Evolutionary conservation across 768 basidiomycete genomes (phyloP), one percentile per base, ranked within the genome.

Genomic region (Mycena maculata): DNA sequence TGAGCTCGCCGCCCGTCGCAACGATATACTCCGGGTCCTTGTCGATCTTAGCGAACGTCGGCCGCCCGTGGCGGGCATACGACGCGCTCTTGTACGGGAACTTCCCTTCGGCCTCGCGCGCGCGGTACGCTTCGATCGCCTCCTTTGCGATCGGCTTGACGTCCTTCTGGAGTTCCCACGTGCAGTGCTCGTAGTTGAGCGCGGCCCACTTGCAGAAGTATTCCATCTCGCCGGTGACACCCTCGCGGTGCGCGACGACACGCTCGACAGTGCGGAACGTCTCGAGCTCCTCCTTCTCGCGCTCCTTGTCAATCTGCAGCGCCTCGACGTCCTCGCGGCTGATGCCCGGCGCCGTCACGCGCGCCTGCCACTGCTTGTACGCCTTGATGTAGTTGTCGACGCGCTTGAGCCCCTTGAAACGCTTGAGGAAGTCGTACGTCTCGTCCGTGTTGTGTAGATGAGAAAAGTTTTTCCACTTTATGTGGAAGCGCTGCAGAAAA

Each of bases 361-460:
- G 87, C 27, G 86, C 82, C 69, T 92, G 88, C 82, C 93, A 95
- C 0, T 76, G 72, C 75, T 92, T 93, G 81, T 92, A 93, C 36
- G 88, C 87, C 76, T 96, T 97, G 87, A 99, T 98, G 80, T 99
- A 99, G 80, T 99, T 99, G 81, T 99, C 98, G 68, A 99, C 94
- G 55, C 96, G 93, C 79, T 99, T 99, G 72, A 98, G 85, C 28
- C 98, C 98, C 76, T 91, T 93, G 87, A 92, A 99, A 27, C 92
- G 89, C 79, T 97, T 98, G 65, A 99, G 83, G 79, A 97, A 98
- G 75, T 95, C 91, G 83, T 98, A 98, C 18, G 91, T 91, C 80
- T 99, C 98, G 76, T 99, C 97, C n/a, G 98, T 99, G 76, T 99
- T 98, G 83, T 99, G 98, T 18, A 99, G 86, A 77, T 99, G 97